Evolutionary conservation across 108 stramenopile genomes (phyloP), one percentile per base, ranked within the genome.

Genomic region (Fragilaria crotonensis): DNA sequence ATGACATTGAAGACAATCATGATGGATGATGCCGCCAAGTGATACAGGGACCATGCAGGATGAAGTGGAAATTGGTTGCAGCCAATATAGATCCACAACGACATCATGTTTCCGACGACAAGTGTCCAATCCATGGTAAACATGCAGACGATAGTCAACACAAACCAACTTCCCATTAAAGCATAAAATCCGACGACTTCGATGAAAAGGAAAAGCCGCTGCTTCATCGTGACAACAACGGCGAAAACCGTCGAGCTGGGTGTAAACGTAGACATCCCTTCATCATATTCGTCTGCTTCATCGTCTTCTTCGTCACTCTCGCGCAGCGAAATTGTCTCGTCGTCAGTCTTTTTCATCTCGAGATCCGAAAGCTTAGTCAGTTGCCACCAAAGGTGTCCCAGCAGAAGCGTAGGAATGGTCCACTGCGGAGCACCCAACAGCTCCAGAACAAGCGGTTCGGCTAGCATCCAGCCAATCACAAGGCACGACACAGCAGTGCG

Each of bases 41-140:
- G 54, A 56, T 56, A 56, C 20, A 56, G 23, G 54, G 32, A 56
- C 54, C 54, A 56, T 26, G 25, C 2, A 2, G 51, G 11, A 52
- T 22, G 18, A 1, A 21, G 25, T 3, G 21, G 22, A 2, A 52
- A 52, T 23, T 25, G 2, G 5, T 25, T 25, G 1, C 21, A 21
- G 18, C 22, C 25, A 18, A 21, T 25, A 22, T 25, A 52, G 18
- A 52, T 25, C 22, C 22, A 26, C 2, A 52, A 1, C 17, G 51
- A 25, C 51, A 52, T 26, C 2, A 26, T 23, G 26, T 52, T 21
- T 52, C 51, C 51, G 1, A 52, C 25, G 25, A 52, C 21, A 25
- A 26, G 25, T 25, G 1, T 52, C 51, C 51, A 52, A 18, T 52
- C 51, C 11, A 52, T 25, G 18, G 25, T 25, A 18, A 52, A 26